Conservation (phyloP, 2,329 filamentous ascomycete species). For the Trichoderma koningiopsis region DNA sequence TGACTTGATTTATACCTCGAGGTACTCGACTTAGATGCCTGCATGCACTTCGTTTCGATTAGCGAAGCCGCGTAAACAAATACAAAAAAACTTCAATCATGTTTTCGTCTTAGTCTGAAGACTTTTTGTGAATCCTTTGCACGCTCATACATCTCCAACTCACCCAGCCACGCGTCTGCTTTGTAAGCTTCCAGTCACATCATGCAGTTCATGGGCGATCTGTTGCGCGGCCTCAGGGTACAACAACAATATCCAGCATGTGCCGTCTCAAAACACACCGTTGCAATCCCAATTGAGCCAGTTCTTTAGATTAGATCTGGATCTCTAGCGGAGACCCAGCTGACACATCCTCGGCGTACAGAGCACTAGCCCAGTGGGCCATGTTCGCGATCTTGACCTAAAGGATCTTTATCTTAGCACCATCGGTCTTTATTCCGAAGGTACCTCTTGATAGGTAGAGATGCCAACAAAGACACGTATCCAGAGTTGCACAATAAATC, state of each 20-base stretch:
- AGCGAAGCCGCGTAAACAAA: constrained; percentile 5
- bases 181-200: not conserved
- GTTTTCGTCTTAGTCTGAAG: not conserved
- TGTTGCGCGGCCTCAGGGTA: not conserved
- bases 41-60: constrained; percentile 2
- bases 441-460: not conserved
- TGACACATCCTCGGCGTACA: not conserved
- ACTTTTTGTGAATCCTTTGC: not conserved
- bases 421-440: not conserved
- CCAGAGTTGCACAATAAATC: no score
- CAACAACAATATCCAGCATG: not conserved
- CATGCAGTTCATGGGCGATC: not conserved
- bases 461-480: not conserved
- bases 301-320: not conserved
- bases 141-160: not conserved
- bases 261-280: not conserved
- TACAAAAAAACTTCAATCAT: not conserved
- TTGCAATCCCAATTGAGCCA: not conserved
- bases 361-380: not conserved
- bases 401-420: not conserved
- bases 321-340: not conserved
- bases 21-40: not conserved
- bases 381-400: not conserved
- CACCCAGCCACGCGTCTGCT: not conserved
- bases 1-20: not conserved